Evolutionary conservation across 106 monocot species (phyloP).

Genomic region (Iris macrosiphon): DNA sequence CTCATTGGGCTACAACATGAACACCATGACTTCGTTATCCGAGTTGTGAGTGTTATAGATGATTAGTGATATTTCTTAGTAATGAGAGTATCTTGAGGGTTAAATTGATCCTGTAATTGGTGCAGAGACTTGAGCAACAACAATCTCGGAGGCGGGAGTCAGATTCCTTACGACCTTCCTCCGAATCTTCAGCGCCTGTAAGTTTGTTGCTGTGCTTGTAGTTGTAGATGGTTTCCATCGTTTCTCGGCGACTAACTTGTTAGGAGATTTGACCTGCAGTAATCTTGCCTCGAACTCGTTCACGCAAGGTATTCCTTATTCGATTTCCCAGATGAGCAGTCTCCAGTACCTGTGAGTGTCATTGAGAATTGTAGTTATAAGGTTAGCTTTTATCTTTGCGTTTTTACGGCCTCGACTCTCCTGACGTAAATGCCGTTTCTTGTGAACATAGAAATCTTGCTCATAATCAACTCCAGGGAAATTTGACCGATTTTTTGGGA

Average conservation of each 20-base stretch:
- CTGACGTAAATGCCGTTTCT: background rate
- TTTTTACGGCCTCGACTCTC: background rate
- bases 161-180: constrained; percentile 62
- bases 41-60: constrained; percentile 39
- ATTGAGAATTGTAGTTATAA: background rate
- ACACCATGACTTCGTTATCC: constrained; percentile 31
- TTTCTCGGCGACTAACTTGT: background rate
- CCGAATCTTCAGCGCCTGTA: constrained; percentile 54
- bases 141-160: constrained; percentile 40
- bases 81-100: background rate
- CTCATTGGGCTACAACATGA: constrained; percentile 44
- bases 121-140: constrained; percentile 72
- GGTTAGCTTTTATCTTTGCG: background rate
- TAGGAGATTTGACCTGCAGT: constrained; percentile 19
- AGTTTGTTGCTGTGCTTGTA: constrained; percentile 17
- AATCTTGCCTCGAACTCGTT: constrained; percentile 52
- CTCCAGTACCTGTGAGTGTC: constrained; percentile 51
- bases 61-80: background rate
- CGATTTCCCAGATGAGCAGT: constrained; percentile 41
- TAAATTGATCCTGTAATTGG: constrained; percentile 3
- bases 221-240: background rate
- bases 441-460: constrained; percentile 29
- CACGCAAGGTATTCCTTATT: constrained; percentile 44
- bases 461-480: constrained; percentile 44
- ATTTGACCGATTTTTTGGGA: constrained; percentile 32